Evolutionary conservation across 2,329 filamentous ascomycete genomes (phyloP), one percentile per base, ranked within the genome.

Genomic region (Penicillium crustosum): DNA sequence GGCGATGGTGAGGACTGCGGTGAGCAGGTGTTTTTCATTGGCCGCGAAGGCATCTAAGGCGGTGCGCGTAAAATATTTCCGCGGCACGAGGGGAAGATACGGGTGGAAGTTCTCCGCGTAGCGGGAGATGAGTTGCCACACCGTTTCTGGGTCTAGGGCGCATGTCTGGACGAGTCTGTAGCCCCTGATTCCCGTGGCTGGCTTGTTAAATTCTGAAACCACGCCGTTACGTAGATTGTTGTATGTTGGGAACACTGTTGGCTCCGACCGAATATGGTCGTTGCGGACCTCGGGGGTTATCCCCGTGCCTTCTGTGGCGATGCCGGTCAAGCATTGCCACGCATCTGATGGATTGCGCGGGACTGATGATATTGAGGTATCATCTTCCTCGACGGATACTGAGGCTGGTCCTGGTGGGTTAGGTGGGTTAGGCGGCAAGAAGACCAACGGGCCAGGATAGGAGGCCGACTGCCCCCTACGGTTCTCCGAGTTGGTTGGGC

Each of bases 1-100:
- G 4, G 87, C 85, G 49, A 91, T 87, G 1, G 87, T 87, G 4
- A 91, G 76, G 3, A 90, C 84, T 0, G 88, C 87, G 0, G 88
- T 90, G 17, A 90, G 78, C 0, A 91, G 77, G 66, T 90, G 85
- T 31, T 83, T 85, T 66, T 90, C 87, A 29, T 83, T 82, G 2
- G 79, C 77, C 6, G 85, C 83, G 60, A 85, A 84, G 19, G 80
- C 75, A 27, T 82, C 76, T 10, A 89, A 72, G 55, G 82, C 75
- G 15, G 75, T 70, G 39, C 80, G 77, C 60, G 85, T 78, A 61
- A 88, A 83, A 43, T 86, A 83, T 61, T 82, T 81, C 38, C 79
- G 78, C 10, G 87, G 85, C 0, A 88, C 87, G 27, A 91, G 76
- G 0, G 88, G 88, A 55, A 89, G 88, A 74, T 87, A 90, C 0